Evolutionary conservation across 768 basidiomycete genomes (phyloP), one percentile per base, ranked within the genome.

Genomic region (Russula foetens): DNA sequence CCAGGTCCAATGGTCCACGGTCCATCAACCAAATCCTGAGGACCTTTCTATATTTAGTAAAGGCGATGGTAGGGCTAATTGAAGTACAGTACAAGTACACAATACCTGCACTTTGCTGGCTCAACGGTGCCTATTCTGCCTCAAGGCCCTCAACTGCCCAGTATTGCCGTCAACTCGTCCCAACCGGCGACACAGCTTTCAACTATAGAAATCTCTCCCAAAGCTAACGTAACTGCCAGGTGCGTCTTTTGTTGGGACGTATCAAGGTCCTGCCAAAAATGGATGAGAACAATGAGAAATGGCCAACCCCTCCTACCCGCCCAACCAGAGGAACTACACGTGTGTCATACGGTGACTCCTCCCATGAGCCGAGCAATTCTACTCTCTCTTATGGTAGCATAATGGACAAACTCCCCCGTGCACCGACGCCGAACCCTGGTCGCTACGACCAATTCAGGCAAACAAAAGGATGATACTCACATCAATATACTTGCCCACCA

Each of bases 161-260:
- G n/a, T n/a, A 48, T 31, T 44, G 33, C 55, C 24, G 44, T 14
- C 23, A 66, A 28, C 31, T 60, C 63, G 21, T 49, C 51, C 63
- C 63, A 66, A 17, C 52, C 26, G 21, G 47, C 59, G n/a, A 49
- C 52, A 55, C 59, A 60, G 63, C 63, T 59, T 43, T 66, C 65
- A 33, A 59, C 43, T 50, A 64, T 45, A 19, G 45, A 54, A 56
- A 64, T 63, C 46, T 66, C 65, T n/a, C 29, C 59, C 63, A 66
- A 12, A 11, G 59, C 59, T 31, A 56, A 53, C 65, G 55, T 59
- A 53, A 50, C 63, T 7, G 63, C 65, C 49, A 49, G 23, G 21
- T 50, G 52, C 24, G 63, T 66, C 56, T 55, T 56, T 43, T 54
- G 55, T 44, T 60, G 33, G 1, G 26, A 23, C 6, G 39, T 38